phyloP scores from a whole-genome alignment of 805 yeast species.

The Lachancea fermentati region DNA sequence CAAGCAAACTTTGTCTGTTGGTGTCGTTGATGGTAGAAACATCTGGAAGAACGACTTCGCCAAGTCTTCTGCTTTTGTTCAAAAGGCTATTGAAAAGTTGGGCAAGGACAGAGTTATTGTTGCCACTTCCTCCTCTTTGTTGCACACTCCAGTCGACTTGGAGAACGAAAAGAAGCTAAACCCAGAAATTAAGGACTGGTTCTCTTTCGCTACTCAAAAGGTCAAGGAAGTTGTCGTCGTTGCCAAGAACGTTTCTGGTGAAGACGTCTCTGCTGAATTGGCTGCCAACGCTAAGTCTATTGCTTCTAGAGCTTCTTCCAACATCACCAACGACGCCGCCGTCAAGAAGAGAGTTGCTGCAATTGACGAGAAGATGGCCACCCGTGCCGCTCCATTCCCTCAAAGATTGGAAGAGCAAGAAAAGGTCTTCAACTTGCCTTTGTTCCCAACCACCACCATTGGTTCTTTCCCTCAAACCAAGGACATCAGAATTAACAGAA shows the following conservation, averaged over 20 bases:
- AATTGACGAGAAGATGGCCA: slow-evolving; percentile 67
- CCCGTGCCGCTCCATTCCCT: slow-evolving; percentile 84
- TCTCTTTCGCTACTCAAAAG: slow-evolving; percentile 98
- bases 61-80: slow-evolving; percentile 75
- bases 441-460: slow-evolving; percentile 99
- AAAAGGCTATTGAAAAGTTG: slow-evolving; percentile 75
- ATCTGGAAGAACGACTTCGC: slow-evolving; percentile 97
- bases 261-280: slow-evolving; percentile 68
- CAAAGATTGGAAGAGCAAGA: slow-evolving; percentile 84
- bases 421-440: slow-evolving; percentile 83
- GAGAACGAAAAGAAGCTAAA: slow-evolving; percentile 86
- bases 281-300: slow-evolving; percentile 84
- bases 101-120: slow-evolving; percentile 84
- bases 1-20: slow-evolving; percentile 83
- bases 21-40: slow-evolving; percentile 98
- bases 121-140: slow-evolving; percentile 92
- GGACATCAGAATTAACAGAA: slow-evolving; percentile 97
- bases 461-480: slow-evolving; percentile 99
- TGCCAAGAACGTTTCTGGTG: slow-evolving; percentile 82
- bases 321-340: slow-evolving; percentile 84
- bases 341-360: slow-evolving; percentile 83
- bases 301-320: slow-evolving; percentile 78
- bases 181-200: slow-evolving; percentile 92
- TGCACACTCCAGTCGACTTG: slow-evolving; percentile 98
- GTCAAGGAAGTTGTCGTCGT: slow-evolving; percentile 83